Evolutionary conservation across 371 early-diverging fungal species (phyloP).

Genomic region (Mortierella sp.): DNA sequence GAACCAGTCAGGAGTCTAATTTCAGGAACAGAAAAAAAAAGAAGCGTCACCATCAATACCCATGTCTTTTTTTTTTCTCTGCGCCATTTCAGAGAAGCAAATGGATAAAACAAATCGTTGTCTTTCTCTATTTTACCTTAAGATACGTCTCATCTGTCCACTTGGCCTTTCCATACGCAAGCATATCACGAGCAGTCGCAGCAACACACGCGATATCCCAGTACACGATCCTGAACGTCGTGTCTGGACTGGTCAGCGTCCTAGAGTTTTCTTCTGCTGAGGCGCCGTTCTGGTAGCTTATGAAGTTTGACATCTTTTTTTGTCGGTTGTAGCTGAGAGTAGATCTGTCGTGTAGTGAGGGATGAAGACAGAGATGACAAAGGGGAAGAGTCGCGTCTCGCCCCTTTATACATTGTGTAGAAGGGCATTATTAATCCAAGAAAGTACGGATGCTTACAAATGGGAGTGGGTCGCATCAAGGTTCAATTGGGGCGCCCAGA

Average conservation of each 20-base stretch:
- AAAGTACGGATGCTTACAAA: neutral
- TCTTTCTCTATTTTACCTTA: neutral
- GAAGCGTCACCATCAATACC: too few relatives aligned
- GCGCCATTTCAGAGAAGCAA: neutral
- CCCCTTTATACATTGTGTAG: neutral
- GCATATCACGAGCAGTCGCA: slow-evolving; percentile 29
- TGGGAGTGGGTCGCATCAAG: neutral
- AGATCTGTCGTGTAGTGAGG: too few relatives aligned
- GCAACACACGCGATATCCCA: slow-evolving; percentile 32
- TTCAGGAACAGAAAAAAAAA: too few relatives aligned
- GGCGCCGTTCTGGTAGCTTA: neutral
- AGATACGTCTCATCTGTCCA: slow-evolving; percentile 20
- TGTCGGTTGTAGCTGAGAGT: neutral
- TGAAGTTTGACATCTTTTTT: neutral
- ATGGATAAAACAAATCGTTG: too few relatives aligned
- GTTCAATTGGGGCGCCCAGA: too few relatives aligned
- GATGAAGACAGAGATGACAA: neutral
- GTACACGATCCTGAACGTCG: slow-evolving; percentile 30
- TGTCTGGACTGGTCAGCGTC: slow-evolving; percentile 7
- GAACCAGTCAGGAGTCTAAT: slow-evolving; percentile 16
- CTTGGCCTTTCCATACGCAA: slow-evolving; percentile 34
- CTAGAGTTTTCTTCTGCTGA: slow-evolving; percentile 27
- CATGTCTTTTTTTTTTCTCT: too few relatives aligned
- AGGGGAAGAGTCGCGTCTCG: neutral
- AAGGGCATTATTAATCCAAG: neutral